Base-by-base conservation (phyloP, 2,329 filamentous ascomycete species). In the Aspergillus hortae region DNA sequence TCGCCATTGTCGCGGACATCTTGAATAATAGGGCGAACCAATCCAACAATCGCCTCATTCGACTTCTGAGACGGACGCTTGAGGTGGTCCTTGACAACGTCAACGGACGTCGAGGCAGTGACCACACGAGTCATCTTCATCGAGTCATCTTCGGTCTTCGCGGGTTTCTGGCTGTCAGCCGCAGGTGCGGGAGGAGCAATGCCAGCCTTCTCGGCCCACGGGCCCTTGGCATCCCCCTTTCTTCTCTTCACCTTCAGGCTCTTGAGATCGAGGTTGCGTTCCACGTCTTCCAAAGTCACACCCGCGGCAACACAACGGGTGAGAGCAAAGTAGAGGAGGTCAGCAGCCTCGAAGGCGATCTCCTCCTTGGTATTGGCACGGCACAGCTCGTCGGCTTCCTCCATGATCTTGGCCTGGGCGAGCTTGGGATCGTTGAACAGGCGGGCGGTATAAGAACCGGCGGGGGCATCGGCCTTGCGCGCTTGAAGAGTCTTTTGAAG, bases 351-450 rank as follows among this genome's bases (percentile, higher is more conserved):
- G 57, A 95, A 95, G 2, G 94, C 90, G 56, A 96, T 83, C 12
- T 97, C 89, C 56, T 92, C 81, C 55, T 89, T 88, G 0, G 85
- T 86, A 59, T 85, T 85, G 14, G 94, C 92, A 58, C 94, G 85
- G 66, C 92, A 96, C 40, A 99, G 80, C 75, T 99, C 94, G 66
- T 95, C 89, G 0, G 94, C 94, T 71, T 99, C 94, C 72, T 99
- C 94, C 85, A 97, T 95, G 51, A 99, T 96, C 80, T 99, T 99
- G 3, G 94, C 94, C 41, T 89, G 82, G 49, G 96, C 75, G 50
- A 99, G 81, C 70, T 95, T 92, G 61, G 90, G 84, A 58, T 99
- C 94, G 15, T 87, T 92, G 78, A 97, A 99, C 1, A 99, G 78
- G 32, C 92, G 82, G 15, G 91, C 90, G 4, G 94, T 99, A 72